Evolutionary conservation across 208 protist genomes (phyloP), one percentile per base, ranked within the genome.

Genomic region (Angomonas deanei): DNA sequence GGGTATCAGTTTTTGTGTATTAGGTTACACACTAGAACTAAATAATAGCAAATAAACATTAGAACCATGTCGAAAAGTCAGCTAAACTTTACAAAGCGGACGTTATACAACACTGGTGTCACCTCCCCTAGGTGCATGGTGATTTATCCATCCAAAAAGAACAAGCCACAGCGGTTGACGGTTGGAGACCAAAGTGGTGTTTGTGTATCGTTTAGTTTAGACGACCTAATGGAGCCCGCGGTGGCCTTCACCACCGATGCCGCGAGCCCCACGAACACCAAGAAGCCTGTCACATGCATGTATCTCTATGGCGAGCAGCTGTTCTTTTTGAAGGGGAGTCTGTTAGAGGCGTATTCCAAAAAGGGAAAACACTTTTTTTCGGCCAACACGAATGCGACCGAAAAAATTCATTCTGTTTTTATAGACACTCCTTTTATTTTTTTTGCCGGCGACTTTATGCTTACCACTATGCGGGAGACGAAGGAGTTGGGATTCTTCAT

Each of bases 401-500:
- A 96, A 66, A 72, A 46, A 54, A 73, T 89, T 38, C 79, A 81
- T 52, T 65, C 71, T 11, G 32, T 96, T 27, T 72, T 68, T 54
- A 79, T 94, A 26, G 74, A 82, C 38, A 93, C 84, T 1, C 91
- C 91, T 0, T 92, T 82, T 52, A 83, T 96, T 36, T 92, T 92
- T 55, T 65, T 82, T 19, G 76, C 80, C 3, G 91, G 91, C 4
- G 82, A 89, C 59, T 96, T 88, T 60, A 93, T 93, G 79, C 58
- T 87, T 52, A 91, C 86, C 21, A 76, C 79, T 17, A 83, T 93
- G 62, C 38, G 67, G 11, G 91, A 96, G 60, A 77, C 65, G 0
- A 86, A 83, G 26, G 86, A 94, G 69, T 66, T 90, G 5, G 88
- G 88, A 31, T 93, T 94, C 39, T 96, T 79, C 78, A 83, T 96